These are phyloP conservation scores for Plenodomus biglobosus DNA, from an alignment of 2,329 filamentous ascomycete species.

Conservation along the genomic window DNA sequence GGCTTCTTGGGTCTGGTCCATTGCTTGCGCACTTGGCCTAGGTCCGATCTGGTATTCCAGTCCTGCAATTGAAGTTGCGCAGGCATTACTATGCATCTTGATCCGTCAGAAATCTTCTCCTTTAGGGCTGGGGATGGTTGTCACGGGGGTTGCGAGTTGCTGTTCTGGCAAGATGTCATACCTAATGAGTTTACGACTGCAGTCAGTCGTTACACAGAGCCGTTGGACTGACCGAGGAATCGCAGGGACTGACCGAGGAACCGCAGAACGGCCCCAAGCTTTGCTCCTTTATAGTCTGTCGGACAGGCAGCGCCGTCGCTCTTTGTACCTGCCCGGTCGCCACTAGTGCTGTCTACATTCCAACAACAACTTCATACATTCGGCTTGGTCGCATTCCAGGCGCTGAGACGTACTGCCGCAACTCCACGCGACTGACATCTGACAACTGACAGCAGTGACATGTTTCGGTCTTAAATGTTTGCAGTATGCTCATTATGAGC, in stretches of 20 bases:
- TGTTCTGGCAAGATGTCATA: not conserved
- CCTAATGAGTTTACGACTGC: not conserved
- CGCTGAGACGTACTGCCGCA: not conserved
- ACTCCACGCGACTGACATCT: conserved; percentile 23
- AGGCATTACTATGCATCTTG: not conserved
- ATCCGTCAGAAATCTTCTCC: not conserved
- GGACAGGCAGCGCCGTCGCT: not conserved
- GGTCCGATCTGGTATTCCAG: not conserved
- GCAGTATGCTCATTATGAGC: not conserved
- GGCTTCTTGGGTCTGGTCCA: too few species aligned
- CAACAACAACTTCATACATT: conserved; percentile 5
- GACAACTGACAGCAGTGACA: conserved; percentile 13
- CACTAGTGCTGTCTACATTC: conserved; percentile 6
- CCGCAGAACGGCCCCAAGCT: too few species aligned
- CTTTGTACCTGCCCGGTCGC: not conserved
- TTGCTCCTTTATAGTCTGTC: not conserved
- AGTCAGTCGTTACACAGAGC: not conserved
- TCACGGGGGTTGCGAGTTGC: not conserved
- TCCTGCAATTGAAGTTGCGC: not conserved
- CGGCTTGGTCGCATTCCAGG: conserved; percentile 9
- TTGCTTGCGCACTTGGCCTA: too few species aligned
- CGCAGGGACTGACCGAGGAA: too few species aligned
- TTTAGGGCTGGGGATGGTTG: not conserved
- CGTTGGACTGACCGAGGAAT: not conserved
- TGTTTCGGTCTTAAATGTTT: not conserved